Conservation (phyloP, 2,329 filamentous ascomycete species). For the Fusarium devonianum region DNA sequence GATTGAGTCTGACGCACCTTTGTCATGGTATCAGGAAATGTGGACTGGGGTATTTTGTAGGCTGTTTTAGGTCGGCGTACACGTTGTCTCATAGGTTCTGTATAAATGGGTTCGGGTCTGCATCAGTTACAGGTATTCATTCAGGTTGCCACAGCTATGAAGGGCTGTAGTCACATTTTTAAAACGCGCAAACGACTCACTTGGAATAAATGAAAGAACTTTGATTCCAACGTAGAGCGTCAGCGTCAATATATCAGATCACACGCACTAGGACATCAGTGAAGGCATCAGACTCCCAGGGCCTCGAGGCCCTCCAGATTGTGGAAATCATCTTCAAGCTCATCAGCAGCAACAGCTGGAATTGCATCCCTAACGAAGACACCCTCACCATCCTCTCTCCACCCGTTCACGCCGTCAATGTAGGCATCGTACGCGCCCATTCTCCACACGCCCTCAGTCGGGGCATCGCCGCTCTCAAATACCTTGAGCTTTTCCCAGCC, state of each 20-base stretch:
- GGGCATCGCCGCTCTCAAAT: conserved; percentile 60
- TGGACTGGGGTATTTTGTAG: conserved; percentile 5
- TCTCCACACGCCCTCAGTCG: conserved; percentile 55
- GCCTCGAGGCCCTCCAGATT: not conserved
- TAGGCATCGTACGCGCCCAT: conserved; percentile 53
- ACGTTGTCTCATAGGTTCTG: conserved; percentile 12
- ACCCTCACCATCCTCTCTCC: conserved; percentile 55
- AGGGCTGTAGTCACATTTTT: conserved; percentile 1
- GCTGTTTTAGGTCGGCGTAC: conserved; percentile 10
- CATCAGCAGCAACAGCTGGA: not conserved
- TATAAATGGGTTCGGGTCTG: conserved; percentile 15
- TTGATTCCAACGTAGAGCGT: conserved; percentile 19
- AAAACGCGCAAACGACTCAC: no score
- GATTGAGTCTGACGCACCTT: conserved; percentile 19
- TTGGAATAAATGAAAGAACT: conserved; percentile 8
- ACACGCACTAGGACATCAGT: no score
- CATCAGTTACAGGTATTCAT: conserved; percentile 28
- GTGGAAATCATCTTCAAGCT: conserved; percentile 1
- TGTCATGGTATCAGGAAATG: conserved; percentile 6
- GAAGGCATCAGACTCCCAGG: conserved; percentile 7
- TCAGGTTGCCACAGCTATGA: conserved; percentile 11
- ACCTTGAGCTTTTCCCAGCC: conserved; percentile 52
- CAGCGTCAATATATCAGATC: conserved; percentile 15
- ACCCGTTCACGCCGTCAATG: conserved; percentile 46
- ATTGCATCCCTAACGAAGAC: conserved; percentile 49